phyloP scores from a whole-genome alignment of 805 yeast genomes.

The Aciculoconidium aculeatum region DNA sequence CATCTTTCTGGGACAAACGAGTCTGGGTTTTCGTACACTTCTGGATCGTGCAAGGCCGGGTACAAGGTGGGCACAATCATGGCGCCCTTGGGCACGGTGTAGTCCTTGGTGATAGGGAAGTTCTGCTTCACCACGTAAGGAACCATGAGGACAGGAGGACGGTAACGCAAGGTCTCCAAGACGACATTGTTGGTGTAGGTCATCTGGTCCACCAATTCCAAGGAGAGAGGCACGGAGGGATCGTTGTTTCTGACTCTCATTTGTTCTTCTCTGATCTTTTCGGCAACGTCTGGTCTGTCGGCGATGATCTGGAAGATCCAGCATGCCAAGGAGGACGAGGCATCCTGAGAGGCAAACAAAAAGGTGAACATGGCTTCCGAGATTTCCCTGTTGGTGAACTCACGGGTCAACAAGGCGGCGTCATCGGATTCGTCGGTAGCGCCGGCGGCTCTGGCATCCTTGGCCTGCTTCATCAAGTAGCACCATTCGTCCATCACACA shows the following conservation, averaged over 20 bases:
- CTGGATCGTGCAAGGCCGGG: slow-evolving; percentile 96
- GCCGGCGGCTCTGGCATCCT: slow-evolving; percentile 42
- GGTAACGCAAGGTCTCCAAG: slow-evolving; percentile 84
- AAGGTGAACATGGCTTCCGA: slow-evolving; percentile 96
- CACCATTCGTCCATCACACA: slow-evolving; percentile 98
- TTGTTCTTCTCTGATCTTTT: slow-evolving; percentile 89
- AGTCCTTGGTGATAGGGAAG: slow-evolving; percentile 76
- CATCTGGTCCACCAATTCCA: slow-evolving; percentile 82
- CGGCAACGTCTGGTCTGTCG: slow-evolving; percentile 88
- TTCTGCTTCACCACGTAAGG: slow-evolving; percentile 88
- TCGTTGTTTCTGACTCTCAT: slow-evolving; percentile 74
- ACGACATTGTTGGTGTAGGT: slow-evolving; percentile 84
- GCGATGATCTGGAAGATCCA: slow-evolving; percentile 97
- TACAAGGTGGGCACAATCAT: slow-evolving; percentile 95
- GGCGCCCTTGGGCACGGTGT: slow-evolving; percentile 93
- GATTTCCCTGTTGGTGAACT: slow-evolving; percentile 84
- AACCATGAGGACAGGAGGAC: slow-evolving; percentile 98
- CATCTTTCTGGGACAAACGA: slow-evolving; percentile 95
- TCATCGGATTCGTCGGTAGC: slow-evolving; percentile 48
- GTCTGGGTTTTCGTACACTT: slow-evolving; percentile 92
- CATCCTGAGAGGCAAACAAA: slow-evolving; percentile 96
- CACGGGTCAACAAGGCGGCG: slow-evolving; percentile 62
- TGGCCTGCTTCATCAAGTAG: slow-evolving; percentile 72
- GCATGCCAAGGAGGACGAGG: slow-evolving; percentile 93
- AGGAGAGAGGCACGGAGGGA: slow-evolving; percentile 51